A percentile compares a stretch with the other conserved stretches of the same genome.
Evolutionary conservation across 208 protist genomes (phyloP).

Genomic region (Novymonas esmeraldas): DNA sequence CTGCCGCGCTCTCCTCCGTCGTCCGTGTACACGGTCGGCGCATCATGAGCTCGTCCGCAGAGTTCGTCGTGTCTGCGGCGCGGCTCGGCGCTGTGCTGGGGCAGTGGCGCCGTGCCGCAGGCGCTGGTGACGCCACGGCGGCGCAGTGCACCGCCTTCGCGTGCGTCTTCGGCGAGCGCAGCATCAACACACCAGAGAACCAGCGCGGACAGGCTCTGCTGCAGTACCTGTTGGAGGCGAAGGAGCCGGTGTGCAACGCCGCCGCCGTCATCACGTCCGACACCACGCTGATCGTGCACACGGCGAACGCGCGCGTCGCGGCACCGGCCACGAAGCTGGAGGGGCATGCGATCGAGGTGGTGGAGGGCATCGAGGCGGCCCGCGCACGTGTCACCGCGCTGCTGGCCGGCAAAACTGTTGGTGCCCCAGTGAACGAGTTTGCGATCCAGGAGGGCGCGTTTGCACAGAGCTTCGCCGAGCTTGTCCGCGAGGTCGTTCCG

Average conservation of each 20-base stretch:
- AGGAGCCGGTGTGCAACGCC: constrained; percentile 45
- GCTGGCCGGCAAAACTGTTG: constrained; percentile 42
- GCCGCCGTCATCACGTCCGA: constrained; percentile 50
- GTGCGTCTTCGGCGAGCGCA: constrained; percentile 66
- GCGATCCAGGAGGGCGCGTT: constrained; percentile 78
- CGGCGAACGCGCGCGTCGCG: constrained; percentile 19
- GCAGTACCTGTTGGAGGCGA: constrained; percentile 78
- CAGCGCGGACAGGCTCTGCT: constrained; percentile 80
- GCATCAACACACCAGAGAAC: constrained; percentile 75
- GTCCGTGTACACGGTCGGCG: not conserved
- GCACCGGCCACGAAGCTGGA: constrained; percentile 21
- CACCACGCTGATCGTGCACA: constrained; percentile 52
- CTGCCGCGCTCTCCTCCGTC: not conserved
- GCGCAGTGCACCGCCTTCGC: constrained; percentile 46
- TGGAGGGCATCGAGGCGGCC: constrained; percentile 11
- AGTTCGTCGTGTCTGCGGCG: constrained; percentile 43
- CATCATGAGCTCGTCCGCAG: constrained; percentile 9
- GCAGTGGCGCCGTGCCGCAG: constrained; percentile 38
- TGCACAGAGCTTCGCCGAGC: constrained; percentile 38
- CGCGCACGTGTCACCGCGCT: constrained; percentile 26
- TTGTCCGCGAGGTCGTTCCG: constrained; percentile 32
- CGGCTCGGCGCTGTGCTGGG: constrained; percentile 46
- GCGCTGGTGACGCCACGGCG: constrained; percentile 28
- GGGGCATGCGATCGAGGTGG: constrained; percentile 15
- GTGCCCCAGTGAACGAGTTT: constrained; percentile 72